Evolutionary conservation across 352 stramenopile species (phyloP), one percentile per base, ranked within the genome.

Genomic region (Globisporangium mamillatum): DNA sequence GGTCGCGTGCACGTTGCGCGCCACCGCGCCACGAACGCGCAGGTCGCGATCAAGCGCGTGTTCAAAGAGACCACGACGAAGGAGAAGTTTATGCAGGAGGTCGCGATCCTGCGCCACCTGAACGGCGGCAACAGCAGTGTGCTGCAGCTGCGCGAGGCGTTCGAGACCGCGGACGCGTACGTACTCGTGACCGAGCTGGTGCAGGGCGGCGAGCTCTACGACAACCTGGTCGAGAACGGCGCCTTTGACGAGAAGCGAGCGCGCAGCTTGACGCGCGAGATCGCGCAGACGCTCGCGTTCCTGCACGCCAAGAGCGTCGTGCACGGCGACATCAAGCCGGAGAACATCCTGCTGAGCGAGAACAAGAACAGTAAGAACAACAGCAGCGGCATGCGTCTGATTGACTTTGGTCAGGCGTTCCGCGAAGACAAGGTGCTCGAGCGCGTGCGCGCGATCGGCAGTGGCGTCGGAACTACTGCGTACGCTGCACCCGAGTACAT

Each of bases 221-320:
- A 89, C 32, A 68, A 81, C 32, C 60, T 89, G 32, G 59, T 89
- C 20, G 56, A 69, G 61, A 69, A 77, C 53, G 81, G 81, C 56
- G 75, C 77, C 6, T 88, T 80, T 60, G 53, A 60, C 1, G 79
- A 89, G 72, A 29, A 63, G 8, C 54, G 72, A 44, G 81, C 79
- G 6, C 69, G 77, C 46, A 63, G 60, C 4, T 60, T 89, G 3
- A 69, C 75, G 25, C 70, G 68, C 3, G 75, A 86, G 58, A 63
- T 89, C n/a, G 74, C 79, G 1, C 60, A 67, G 2, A 60, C 79
- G 9, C 69, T 89, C 1, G 46, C 73, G 18, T 77, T 53, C 70
- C 72, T 97, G 68, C 90, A 97, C 71, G 79, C 81, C 73, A 95
- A 95, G 66, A 82, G 84, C 54, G 80, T 96, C 29, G 80, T 90